A percentile compares a stretch with the other conserved stretches of the same genome.
These are phyloP conservation scores for Funneliformis geosporum DNA, from an alignment of 192 early-diverging fungal species.

Conservation along the genomic window DNA sequence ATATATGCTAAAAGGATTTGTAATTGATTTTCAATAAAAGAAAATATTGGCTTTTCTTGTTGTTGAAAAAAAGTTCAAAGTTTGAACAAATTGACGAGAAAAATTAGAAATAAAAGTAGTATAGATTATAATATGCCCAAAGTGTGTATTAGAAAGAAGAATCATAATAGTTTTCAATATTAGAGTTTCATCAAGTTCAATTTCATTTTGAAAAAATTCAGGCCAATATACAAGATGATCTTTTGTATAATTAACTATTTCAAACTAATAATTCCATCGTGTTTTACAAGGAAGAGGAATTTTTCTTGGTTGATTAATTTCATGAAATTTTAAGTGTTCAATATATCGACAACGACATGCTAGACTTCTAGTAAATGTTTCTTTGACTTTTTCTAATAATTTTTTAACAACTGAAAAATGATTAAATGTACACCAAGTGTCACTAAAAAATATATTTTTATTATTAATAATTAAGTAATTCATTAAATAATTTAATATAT, in stretches of 20 bases:
- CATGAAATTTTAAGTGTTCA: not conserved
- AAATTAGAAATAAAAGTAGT: constrained; percentile 11
- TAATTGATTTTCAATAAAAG: not conserved
- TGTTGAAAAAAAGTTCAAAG: constrained; percentile 5
- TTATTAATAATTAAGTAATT: too few species aligned
- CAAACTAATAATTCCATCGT: constrained; percentile 12
- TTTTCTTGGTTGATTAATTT: not conserved
- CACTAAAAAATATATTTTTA: too few species aligned
- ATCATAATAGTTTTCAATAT: not conserved
- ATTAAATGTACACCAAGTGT: too few species aligned
- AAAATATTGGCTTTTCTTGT: constrained; percentile 4
- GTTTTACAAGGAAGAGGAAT: constrained; percentile 3
- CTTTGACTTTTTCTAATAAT: constrained; percentile 14
- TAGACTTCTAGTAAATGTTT: not conserved
- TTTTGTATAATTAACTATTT: constrained; percentile 1
- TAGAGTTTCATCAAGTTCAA: not conserved
- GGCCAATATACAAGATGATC: not conserved
- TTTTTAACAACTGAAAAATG: not conserved
- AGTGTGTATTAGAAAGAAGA: too few species aligned
- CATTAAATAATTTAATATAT: too few species aligned
- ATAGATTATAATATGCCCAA: too few species aligned
- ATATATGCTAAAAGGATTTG: not conserved
- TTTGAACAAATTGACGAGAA: not conserved
- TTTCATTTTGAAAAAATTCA: constrained; percentile 2
- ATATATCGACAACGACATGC: not conserved